A percentile compares a stretch with the other conserved stretches of the same genome.
These are phyloP conservation scores for Penicillium freii DNA, from an alignment of 2,329 filamentous ascomycete species.

Conservation along the genomic window DNA sequence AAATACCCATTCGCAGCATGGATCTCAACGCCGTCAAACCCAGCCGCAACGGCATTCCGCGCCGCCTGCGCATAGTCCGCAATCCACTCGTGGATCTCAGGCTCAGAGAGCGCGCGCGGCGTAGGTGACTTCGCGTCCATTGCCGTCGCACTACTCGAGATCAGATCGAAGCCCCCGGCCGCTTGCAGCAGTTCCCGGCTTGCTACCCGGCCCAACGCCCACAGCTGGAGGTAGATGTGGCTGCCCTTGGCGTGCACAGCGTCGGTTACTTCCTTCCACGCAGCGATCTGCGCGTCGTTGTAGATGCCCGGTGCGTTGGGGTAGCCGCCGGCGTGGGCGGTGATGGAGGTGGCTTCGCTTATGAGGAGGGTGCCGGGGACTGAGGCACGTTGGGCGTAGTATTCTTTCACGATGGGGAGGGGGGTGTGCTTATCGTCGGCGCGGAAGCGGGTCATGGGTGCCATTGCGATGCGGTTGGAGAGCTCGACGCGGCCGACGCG, in stretches of 20 bases:
- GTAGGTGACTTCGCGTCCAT: slow-evolving; percentile 24
- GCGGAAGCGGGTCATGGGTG: slow-evolving; percentile 58
- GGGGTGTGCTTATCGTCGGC: slow-evolving; percentile 51
- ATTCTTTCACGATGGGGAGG: slow-evolving; percentile 46
- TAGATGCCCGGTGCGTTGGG: slow-evolving; percentile 59
- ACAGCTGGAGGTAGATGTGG: slow-evolving; percentile 63
- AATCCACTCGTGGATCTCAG: slow-evolving; percentile 47
- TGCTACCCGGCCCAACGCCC: slow-evolving; percentile 59
- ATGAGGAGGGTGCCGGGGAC: slow-evolving; percentile 58
- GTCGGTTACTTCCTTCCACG: slow-evolving; percentile 61
- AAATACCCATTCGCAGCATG: slow-evolving; percentile 53
- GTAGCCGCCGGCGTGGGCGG: slow-evolving; percentile 47
- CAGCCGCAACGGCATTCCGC: slow-evolving; percentile 53
- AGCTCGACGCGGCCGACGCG: slow-evolving; percentile 44
- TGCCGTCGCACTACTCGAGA: slow-evolving; percentile 26
- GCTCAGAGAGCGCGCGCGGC: slow-evolving; percentile 34
- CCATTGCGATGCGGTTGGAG: slow-evolving; percentile 52
- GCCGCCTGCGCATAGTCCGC: slow-evolving; percentile 47
- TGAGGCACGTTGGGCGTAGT: slow-evolving; percentile 55
- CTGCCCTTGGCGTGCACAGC: slow-evolving; percentile 62
- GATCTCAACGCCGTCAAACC: slow-evolving; percentile 54
- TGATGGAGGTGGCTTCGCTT: slow-evolving; percentile 57
- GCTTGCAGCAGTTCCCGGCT: slow-evolving; percentile 31
- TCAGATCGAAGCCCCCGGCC: slow-evolving; percentile 13
- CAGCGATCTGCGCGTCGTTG: slow-evolving; percentile 55